phyloP scores from a whole-genome alignment of 805 yeast genomes.

The Lipomyces lipofer region DNA sequence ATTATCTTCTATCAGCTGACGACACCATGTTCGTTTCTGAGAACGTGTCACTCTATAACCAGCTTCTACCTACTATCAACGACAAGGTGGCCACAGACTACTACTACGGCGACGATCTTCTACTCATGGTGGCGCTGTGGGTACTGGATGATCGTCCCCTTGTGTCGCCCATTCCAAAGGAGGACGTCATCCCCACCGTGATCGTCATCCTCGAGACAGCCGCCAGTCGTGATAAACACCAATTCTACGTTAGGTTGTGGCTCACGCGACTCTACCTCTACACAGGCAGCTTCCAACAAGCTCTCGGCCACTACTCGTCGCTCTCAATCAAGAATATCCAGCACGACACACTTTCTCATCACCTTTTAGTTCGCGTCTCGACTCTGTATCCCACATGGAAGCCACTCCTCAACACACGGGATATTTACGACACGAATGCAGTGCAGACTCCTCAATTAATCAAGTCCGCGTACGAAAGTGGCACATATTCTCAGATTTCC shows the following conservation, averaged over 20 bases:
- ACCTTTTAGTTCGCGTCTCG: constrained; percentile 52
- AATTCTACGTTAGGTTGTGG: constrained; percentile 73
- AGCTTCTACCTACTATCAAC: constrained; percentile 42
- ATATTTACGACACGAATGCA: constrained; percentile 49
- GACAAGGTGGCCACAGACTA: constrained; percentile 63
- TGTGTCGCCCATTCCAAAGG: constrained; percentile 26
- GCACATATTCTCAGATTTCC: constrained; percentile 63
- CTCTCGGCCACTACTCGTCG: constrained; percentile 52
- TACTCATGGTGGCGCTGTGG: constrained; percentile 52
- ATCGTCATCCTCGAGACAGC: constrained; percentile 61
- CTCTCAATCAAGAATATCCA: constrained; percentile 75
- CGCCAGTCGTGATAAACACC: constrained; percentile 59
- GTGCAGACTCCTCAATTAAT: constrained; percentile 56
- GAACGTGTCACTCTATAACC: constrained; percentile 45
- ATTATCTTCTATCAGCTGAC: constrained; percentile 36
- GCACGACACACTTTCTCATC: constrained; percentile 60
- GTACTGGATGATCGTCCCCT: constrained; percentile 35
- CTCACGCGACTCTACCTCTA: constrained; percentile 60
- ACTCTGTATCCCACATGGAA: constrained; percentile 46
- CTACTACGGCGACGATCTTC: constrained; percentile 65
- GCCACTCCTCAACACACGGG: constrained; percentile 44
- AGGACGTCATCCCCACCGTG: constrained; percentile 40
- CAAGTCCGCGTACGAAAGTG: constrained; percentile 55
- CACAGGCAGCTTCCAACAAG: constrained; percentile 55
- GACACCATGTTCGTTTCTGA: constrained; percentile 35